Conservation (phyloP, 306 rosid genomes). For the Castanea mollissima region DNA sequence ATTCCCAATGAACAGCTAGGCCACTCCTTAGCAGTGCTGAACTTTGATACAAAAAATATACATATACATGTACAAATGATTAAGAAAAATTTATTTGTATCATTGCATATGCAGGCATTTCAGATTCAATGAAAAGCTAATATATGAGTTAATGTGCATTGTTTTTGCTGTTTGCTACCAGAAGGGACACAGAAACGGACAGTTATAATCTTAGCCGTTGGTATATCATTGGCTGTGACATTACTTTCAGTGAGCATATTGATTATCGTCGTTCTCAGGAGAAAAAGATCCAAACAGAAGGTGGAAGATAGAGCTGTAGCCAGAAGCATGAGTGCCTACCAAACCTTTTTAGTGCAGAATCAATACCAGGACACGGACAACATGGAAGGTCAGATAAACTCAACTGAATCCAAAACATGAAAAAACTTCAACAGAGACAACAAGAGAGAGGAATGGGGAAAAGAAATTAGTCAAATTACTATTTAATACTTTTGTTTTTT, state of each 20-base stretch:
- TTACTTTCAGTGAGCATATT: slow-evolving; percentile 40
- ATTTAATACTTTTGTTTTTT: too few species aligned
- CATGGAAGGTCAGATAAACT: slow-evolving; percentile 47
- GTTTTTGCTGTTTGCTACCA: slow-evolving; percentile 30
- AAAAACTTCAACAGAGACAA: neutral
- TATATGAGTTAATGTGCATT: slow-evolving; percentile 13
- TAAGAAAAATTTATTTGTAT: neutral
- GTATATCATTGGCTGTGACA: slow-evolving; percentile 38
- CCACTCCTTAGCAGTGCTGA: neutral
- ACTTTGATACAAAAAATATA: neutral
- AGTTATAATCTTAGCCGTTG: slow-evolving; percentile 17
- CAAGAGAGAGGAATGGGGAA: neutral
- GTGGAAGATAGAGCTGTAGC: slow-evolving; percentile 31
- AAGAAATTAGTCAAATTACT: too few species aligned
- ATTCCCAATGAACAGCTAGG: neutral
- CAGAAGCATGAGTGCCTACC: slow-evolving; percentile 28
- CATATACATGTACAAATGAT: neutral
- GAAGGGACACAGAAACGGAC: slow-evolving; percentile 32
- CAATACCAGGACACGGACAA: slow-evolving; percentile 25
- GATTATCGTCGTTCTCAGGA: slow-evolving; percentile 37
- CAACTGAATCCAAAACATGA: neutral
- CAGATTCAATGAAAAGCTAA: neutral
- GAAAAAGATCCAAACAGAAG: slow-evolving; percentile 21
- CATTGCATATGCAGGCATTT: neutral
- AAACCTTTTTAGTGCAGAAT: slow-evolving; percentile 38